Base-by-base conservation (phyloP, 768 basidiomycete genomes). In the Xerocomellus dryophilus region DNA sequence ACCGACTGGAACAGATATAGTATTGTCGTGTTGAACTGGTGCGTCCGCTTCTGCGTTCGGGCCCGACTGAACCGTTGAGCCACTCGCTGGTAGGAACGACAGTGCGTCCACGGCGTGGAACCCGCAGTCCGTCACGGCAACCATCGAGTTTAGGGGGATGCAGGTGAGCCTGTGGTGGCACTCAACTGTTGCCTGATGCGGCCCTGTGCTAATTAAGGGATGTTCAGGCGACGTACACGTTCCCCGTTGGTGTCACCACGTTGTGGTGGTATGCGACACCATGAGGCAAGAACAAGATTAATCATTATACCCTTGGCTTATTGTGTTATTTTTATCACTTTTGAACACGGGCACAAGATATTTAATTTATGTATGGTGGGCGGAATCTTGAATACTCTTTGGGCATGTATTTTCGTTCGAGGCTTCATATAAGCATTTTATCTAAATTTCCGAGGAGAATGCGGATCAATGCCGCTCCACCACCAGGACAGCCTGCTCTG, bases 11-110 rank as follows among this genome's bases (percentile, higher is more conserved):
- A 74, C 23, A 77, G 84, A 38, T 89, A 88, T 67, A 84, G 83
- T 1, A 66, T 90, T 38, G 87, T 90, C 11, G 88, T 90, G 2
- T 58, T 91, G 57, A 90, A 91, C 67, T 85, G 84, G 83, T 64
- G 56, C 73, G 67, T 55, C 18, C 1, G 8, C 38, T 21, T 38
- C 1, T 18, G 46, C 29, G 3, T 20, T 51, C n/a, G 15, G 9
- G 17, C 12, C 14, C 7, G n/a, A 7, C 29, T 38, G 27, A 8
- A n/a, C 10, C 21, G 32, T 41, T 59, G 58, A 56, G 9, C 20
- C 12, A 4, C 3, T 32, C 4, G 29, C 47, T 42, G 43, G 9
- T 21, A 68, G 79, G 81, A 69, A 81, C 53, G 83, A 85, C 58
- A 73, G 71, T 38, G 66, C 73, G 3, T 74, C 74, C n/a, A 74